Evolutionary conservation across 2,329 filamentous ascomycete species (phyloP).

Genomic region (Scedosporium boydii): DNA sequence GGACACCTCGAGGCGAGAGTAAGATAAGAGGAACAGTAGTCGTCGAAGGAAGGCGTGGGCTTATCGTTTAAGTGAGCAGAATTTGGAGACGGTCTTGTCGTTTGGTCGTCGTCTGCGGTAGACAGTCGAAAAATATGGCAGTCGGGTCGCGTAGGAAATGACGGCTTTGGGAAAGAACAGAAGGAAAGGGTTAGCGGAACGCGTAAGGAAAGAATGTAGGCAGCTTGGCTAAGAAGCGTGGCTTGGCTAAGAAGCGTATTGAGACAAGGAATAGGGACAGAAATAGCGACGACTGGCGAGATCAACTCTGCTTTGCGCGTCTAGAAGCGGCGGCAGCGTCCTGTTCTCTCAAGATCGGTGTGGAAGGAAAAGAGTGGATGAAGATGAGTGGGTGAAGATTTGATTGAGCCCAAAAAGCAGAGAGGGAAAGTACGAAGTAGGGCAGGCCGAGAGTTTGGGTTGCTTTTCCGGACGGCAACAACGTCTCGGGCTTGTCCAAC

Average conservation of each 20-base stretch:
- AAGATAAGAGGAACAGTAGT: too few species aligned
- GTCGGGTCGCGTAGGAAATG: neutral
- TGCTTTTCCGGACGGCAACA: neutral
- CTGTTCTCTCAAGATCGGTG: neutral
- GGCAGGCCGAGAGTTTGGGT: neutral
- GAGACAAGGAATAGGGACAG: neutral
- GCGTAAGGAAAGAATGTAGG: neutral
- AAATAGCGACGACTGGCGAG: neutral
- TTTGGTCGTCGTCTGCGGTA: neutral
- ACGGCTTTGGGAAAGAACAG: neutral
- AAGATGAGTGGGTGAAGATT: neutral
- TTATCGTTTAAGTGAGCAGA: too few species aligned
- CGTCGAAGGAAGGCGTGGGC: too few species aligned
- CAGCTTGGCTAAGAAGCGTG: neutral
- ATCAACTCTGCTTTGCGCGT: conserved; percentile 1
- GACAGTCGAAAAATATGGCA: neutral
- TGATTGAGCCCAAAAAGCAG: neutral
- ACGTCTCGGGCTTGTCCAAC: neutral
- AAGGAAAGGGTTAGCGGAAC: neutral
- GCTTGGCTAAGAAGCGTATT: too few species aligned
- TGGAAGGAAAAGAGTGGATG: neutral
- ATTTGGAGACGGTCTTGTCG: too few species aligned
- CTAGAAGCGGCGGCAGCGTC: neutral
- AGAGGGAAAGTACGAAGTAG: neutral
- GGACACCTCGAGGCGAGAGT: too few species aligned